phyloP scores from a whole-genome alignment of 352 stramenopile species.

The Thraustochytrium sp. region DNA sequence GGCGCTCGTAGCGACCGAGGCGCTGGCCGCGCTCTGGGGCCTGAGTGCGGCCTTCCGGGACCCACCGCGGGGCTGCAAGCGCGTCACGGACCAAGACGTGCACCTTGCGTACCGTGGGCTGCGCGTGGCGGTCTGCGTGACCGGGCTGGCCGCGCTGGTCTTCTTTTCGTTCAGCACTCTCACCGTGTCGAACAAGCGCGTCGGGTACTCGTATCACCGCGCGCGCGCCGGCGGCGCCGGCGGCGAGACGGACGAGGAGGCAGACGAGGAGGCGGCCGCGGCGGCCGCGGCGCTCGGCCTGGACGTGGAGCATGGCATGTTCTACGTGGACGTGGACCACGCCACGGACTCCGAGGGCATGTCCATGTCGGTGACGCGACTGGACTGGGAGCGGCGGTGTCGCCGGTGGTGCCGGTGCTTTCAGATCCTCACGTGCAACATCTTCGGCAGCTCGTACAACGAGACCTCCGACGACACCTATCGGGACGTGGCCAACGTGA shows the following conservation, averaged over 20 bases:
- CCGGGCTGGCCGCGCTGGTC: neutral
- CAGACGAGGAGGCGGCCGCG: neutral
- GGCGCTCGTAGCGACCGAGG: neutral
- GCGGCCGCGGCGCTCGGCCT: neutral
- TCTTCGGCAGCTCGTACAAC: conserved; percentile 27
- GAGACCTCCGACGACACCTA: conserved; percentile 31
- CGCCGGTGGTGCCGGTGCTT: neutral
- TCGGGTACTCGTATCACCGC: neutral
- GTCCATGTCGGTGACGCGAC: conserved; percentile 7
- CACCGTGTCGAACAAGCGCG: neutral
- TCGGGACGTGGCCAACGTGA: conserved; percentile 35
- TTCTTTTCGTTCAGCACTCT: neutral
- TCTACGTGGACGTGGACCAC: conserved; percentile 2
- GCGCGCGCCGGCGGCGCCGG: neutral
- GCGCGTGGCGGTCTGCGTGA: neutral
- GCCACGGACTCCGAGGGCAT: conserved; percentile 21
- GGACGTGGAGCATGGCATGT: neutral
- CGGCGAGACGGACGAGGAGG: neutral
- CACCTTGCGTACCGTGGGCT: neutral
- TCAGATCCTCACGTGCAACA: conserved; percentile 29
- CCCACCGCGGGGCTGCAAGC: neutral
- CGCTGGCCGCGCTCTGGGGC: neutral
- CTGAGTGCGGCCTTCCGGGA: neutral
- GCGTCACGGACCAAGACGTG: neutral
- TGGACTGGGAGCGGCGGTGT: conserved; percentile 20